Percentiles rank a stretch among this genome's conserved stretches.
These are phyloP conservation scores for Leccinellum albellum DNA, from an alignment of 768 basidiomycete species.

Conservation along the genomic window DNA sequence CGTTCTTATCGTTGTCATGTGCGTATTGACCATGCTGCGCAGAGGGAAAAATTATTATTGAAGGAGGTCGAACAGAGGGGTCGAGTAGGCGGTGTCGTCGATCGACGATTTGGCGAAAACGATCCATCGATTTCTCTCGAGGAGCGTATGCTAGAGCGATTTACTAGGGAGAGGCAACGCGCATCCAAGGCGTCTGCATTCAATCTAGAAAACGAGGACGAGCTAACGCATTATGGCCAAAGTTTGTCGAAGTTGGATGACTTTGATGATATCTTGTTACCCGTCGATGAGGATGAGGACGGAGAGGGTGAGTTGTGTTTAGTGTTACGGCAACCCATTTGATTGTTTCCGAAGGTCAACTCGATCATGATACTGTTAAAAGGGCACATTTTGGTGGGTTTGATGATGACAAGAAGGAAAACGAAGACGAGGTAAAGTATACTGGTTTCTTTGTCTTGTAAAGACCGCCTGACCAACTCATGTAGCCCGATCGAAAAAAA, in stretches of 20 bases:
- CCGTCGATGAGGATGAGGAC: slow-evolving; percentile 53
- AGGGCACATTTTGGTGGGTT: slow-evolving; percentile 86
- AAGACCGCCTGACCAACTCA: not conserved
- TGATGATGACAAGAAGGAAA: slow-evolving; percentile 58
- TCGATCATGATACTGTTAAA: slow-evolving; percentile 63
- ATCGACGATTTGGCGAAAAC: slow-evolving; percentile 95
- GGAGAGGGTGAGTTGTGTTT: slow-evolving; percentile 35
- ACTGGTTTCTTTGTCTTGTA: not conserved
- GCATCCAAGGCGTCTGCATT: slow-evolving; percentile 72
- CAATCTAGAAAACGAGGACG: slow-evolving; percentile 89
- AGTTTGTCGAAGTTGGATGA: slow-evolving; percentile 82
- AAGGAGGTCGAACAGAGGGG: slow-evolving; percentile 83
- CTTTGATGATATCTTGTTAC: slow-evolving; percentile 63
- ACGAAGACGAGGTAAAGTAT: slow-evolving; percentile 45
- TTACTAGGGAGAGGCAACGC: slow-evolving; percentile 85
- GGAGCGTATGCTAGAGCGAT: slow-evolving; percentile 95
- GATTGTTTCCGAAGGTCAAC: slow-evolving; percentile 46
- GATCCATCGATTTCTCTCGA: slow-evolving; percentile 90
- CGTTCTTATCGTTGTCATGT: slow-evolving; percentile 17
- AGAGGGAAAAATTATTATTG: slow-evolving; percentile 85
- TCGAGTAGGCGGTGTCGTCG: slow-evolving; percentile 84
- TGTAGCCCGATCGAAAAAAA: slow-evolving; percentile 79
- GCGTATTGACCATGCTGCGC: slow-evolving; percentile 1
- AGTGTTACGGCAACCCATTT: not conserved
- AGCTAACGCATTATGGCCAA: slow-evolving; percentile 89